These are phyloP conservation scores for Fusarium dimerum DNA, from an alignment of 2,329 filamentous ascomycete species.

Conservation along the genomic window DNA sequence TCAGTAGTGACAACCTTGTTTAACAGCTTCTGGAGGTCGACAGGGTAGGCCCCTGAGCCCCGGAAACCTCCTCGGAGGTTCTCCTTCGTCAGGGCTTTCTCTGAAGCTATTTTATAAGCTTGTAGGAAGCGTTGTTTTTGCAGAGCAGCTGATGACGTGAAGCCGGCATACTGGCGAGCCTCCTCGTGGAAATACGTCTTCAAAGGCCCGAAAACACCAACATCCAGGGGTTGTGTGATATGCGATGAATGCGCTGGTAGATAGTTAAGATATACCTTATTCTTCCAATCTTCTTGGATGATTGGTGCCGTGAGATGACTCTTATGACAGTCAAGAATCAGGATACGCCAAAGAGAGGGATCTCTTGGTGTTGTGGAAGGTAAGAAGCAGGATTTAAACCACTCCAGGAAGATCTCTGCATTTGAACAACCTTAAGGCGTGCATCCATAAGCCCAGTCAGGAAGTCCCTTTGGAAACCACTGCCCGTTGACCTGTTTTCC, in stretches of 20 bases:
- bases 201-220: too few species aligned
- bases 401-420: background rate
- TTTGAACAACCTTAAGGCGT: background rate
- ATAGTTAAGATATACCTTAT: too few species aligned
- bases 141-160: background rate
- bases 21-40: background rate
- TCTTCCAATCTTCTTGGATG: too few species aligned
- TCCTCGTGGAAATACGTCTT: background rate
- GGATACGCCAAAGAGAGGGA: too few species aligned
- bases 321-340: too few species aligned
- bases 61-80: background rate
- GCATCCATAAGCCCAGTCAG: background rate
- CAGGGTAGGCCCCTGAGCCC: background rate
- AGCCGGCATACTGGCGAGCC: too few species aligned
- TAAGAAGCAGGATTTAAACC: background rate
- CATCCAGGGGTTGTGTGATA: too few species aligned
- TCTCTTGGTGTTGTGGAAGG: background rate
- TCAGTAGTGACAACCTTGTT: background rate
- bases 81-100: background rate
- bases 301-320: too few species aligned
- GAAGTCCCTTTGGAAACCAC: background rate
- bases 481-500: background rate
- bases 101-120: constrained; percentile 1
- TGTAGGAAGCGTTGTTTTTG: too few species aligned
- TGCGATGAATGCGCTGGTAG: too few species aligned